Percentiles rank a stretch among this genome's conserved stretches.
Conservation (phyloP, 1,284 basidiomycete species). For the Neolentinus lepideus region DNA sequence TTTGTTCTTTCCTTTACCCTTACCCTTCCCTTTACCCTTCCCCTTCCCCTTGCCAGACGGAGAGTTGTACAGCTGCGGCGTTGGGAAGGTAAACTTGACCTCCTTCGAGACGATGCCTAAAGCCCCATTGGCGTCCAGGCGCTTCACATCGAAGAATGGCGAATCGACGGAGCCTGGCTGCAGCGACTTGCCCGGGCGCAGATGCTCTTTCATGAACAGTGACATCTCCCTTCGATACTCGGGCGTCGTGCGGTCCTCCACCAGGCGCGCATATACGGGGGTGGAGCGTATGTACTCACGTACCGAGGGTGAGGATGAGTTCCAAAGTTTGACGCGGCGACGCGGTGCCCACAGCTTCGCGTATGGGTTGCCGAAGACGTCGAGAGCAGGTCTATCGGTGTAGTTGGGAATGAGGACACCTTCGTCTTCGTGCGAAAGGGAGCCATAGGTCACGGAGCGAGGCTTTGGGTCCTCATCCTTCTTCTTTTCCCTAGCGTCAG, state of each 20-base stretch:
- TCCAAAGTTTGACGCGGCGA: neutral
- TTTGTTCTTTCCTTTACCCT: neutral
- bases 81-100: neutral
- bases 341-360: neutral
- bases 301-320: neutral
- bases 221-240: neutral
- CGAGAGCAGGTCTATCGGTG: neutral
- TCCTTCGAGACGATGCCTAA: neutral
- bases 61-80: neutral
- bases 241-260: neutral
- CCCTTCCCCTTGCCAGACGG: neutral
- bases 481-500: neutral
- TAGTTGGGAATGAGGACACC: neutral
- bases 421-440: neutral
- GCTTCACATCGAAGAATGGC: neutral
- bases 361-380: neutral
- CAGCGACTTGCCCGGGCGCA: neutral
- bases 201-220: neutral
- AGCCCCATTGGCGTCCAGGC: neutral
- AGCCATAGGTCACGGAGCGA: neutral
- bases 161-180: neutral
- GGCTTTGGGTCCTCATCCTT: neutral
- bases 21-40: neutral
- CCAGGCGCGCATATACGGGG: neutral
- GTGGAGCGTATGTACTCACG: neutral